Percentiles rank a stretch among this genome's conserved stretches.
phyloP scores from a whole-genome alignment of 768 basidiomycete genomes.

The Saitozyma sp. region DNA sequence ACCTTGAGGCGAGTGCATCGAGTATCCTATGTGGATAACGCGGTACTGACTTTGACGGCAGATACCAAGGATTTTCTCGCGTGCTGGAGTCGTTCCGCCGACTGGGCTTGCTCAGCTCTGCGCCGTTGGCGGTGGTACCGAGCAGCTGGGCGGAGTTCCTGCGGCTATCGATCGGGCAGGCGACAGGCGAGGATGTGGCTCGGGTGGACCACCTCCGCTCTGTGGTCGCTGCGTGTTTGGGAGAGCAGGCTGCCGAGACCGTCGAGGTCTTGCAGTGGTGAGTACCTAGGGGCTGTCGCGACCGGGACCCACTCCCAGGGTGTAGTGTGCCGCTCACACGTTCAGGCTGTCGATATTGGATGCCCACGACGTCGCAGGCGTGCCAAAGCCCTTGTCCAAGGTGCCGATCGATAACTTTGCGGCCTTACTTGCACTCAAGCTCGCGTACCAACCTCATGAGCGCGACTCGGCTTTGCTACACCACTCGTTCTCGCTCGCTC shows the following conservation, averaged over 20 bases:
- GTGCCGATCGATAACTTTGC: slow-evolving; percentile 69
- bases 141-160: slow-evolving; percentile 56
- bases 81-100: slow-evolving; percentile 71
- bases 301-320: not conserved
- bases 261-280: slow-evolving; percentile 40
- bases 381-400: too few species aligned
- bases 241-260: slow-evolving; percentile 20
- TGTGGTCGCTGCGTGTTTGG: slow-evolving; percentile 17
- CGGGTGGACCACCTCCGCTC: slow-evolving; percentile 3
- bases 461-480: slow-evolving; percentile 82
- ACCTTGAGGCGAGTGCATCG: slow-evolving; percentile 65
- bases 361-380: too few species aligned
- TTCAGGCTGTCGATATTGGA: slow-evolving; percentile 8
- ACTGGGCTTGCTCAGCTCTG: slow-evolving; percentile 66
- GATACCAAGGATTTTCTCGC: slow-evolving; percentile 79
- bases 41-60: slow-evolving; percentile 40
- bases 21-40: not conserved
- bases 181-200: too few species aligned
- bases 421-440: slow-evolving; percentile 66
- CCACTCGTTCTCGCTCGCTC: slow-evolving; percentile 70
- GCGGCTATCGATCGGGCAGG: slow-evolving; percentile 31
- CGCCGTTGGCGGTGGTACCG: slow-evolving; percentile 47
- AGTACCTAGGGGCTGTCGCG: not conserved
- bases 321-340: slow-evolving; percentile 6
- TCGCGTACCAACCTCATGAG: slow-evolving; percentile 69